Conservation (phyloP, 306 rosid genomes). For the Spatholobus suberectus region DNA sequence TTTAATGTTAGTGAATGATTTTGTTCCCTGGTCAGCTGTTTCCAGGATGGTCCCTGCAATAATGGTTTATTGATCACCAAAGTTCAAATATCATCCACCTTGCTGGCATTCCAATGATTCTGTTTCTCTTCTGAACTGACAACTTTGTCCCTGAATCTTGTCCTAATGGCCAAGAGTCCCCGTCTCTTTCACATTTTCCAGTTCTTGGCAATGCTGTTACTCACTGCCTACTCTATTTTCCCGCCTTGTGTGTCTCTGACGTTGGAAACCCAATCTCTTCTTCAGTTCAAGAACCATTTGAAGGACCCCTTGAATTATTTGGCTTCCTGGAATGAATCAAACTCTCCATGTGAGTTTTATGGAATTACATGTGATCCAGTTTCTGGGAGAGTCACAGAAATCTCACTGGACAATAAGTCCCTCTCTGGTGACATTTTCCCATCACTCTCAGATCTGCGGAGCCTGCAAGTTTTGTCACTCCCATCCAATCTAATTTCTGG, state of each 20-base stretch:
- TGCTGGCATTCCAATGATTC: conserved; percentile 6
- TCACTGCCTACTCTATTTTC: conserved; percentile 46
- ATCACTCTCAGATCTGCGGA: conserved; percentile 59
- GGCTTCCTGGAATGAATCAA: conserved; percentile 66
- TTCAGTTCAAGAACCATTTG: conserved; percentile 71
- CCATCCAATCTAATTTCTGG: conserved; percentile 71
- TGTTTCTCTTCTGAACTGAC: conserved; percentile 32
- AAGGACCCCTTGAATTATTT: conserved; percentile 67
- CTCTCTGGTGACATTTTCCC: conserved; percentile 76
- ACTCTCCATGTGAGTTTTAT: conserved; percentile 65
- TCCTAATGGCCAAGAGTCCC: conserved; percentile 56
- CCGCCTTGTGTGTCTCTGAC: conserved; percentile 56
- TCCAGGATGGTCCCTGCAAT: conserved; percentile 52
- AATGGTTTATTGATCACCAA: conserved; percentile 46
- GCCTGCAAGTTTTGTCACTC: conserved; percentile 61
- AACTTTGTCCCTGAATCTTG: conserved; percentile 46
- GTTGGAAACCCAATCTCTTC: conserved; percentile 63
- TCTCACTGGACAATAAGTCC: conserved; percentile 65
- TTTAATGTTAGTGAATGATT: conserved; percentile 38
- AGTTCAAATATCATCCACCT: conserved; percentile 25
- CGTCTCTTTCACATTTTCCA: conserved; percentile 31
- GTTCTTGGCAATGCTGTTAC: conserved; percentile 34
- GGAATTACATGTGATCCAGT: conserved; percentile 69
- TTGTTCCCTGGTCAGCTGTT: conserved; percentile 42
- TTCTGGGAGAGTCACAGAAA: conserved; percentile 61